Base-by-base conservation (phyloP, 495 filamentous ascomycete species). In the Xylaria venustula region DNA sequence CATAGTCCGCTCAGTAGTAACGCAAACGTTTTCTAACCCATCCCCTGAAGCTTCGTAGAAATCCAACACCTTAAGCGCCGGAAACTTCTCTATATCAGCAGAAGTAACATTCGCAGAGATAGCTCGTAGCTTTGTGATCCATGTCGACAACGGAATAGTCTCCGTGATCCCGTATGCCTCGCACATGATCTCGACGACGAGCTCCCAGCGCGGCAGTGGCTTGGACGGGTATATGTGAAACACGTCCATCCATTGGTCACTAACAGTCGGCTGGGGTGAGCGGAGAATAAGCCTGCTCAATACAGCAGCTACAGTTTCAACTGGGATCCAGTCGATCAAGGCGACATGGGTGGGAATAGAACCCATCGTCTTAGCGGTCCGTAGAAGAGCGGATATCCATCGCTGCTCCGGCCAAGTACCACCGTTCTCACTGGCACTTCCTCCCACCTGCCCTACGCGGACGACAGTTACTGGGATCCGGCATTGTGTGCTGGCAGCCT, bases 361-460 rank as follows among this genome's bases (percentile, higher is more conserved):
- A 0, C 46, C 25, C 14, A 72, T 47, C n/a, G 48, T 42, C n/a
- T 53, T 54, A 6, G 22, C 14, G 5, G 61, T 62, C n/a, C 70
- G 68, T 25, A 65, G 14, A 26, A 67, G 64, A 2, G 68, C 63
- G 42, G 70, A 67, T 22, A 72, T 40, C 51, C 69, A 69, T 2
- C 68, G 63, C 59, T 68, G 66, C 47, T 73, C 65, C 11, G 69
- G 58, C 34, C 50, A 44, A 2, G 51, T 36, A 34, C 4, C 30
- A 11, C 30, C 30, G 36, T 57, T 64, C 57, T 55, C 44, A 5
- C 57, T 58, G 1, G 58, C 64, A 3, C 58, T 64, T 30, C 69
- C 71, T 34, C 61, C 66, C 23, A 75, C 63, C 51, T 72, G 69
- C 7, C 73, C 69, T 0, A 72, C 63, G 11, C 69, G 62, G 19